Base-by-base conservation (phyloP, 208 protist species). In the Leishmania lainsoni region DNA sequence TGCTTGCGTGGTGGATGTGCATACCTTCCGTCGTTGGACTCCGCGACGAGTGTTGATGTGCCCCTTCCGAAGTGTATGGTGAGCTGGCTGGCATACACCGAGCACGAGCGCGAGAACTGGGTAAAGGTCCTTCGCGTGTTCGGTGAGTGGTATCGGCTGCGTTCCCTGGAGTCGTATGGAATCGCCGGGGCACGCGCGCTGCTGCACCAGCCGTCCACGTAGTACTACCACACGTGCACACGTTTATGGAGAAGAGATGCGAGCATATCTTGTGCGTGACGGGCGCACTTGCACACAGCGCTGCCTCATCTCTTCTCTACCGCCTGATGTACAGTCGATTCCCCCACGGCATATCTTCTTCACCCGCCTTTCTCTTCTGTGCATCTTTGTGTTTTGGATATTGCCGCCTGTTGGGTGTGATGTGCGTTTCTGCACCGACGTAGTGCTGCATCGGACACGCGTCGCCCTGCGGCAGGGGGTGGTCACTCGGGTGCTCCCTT, bases 101-200 rank as follows among this genome's bases (percentile, higher is more conserved):
- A 85, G 22, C 71, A 87, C 8, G 77, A 88, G 39, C 49, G 75
- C 49, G 81, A 89, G 16, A 84, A 83, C 20, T 82, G 94, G 61
- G 86, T 84, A 51, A 87, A 88, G 48, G 63, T 96, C 4, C 58
- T 94, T 8, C 83, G 85, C 35, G 87, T 83, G 65, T 96, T 95
- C 86, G 90, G 86, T 65, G 91, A 96, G 85, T 96, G 93, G 93
- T 95, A 95, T 78, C 89, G 91, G 8, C 84, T 96, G 66, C 81
- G 89, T 26, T 84, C 88, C 59, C 58, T 96, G 63, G 92, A 96
- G 83, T 83, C 82, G 42, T 88, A 77, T 16, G 58, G 66, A 6
- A 39, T 71, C 26, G 51, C 79, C 6, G 56, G 77, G 22, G 74
- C 63, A 42, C 48, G 58, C 3, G 8, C 58, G 12, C 39, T 86